These are phyloP conservation scores for Plantago lanceolata DNA, from an alignment of 305 asterid species.

Conservation along the genomic window DNA sequence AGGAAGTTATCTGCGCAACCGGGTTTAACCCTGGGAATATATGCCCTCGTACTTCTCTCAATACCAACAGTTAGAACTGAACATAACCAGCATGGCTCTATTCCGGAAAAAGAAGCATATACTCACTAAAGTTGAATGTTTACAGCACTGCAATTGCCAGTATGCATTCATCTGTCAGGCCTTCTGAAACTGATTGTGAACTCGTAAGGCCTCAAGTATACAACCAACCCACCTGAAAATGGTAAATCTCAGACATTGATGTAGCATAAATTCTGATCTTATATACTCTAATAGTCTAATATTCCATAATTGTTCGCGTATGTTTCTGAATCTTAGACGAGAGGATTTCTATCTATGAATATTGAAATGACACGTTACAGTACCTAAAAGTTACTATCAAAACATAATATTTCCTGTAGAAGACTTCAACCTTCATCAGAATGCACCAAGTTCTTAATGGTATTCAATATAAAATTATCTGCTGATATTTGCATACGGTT, in stretches of 20 bases:
- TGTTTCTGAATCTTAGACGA: neutral
- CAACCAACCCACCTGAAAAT: slow-evolving; percentile 58
- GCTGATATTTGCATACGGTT: no score
- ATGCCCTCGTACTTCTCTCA: neutral
- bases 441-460: no score
- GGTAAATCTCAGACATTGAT: slow-evolving; percentile 3
- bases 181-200: slow-evolving; percentile 42
- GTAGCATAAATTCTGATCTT: neutral
- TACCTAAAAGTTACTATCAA: no score
- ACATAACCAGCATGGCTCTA: neutral
- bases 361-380: no score
- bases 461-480: no score
- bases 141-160: neutral
- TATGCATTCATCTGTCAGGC: slow-evolving; percentile 26
- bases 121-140: neutral
- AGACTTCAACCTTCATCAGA: no score
- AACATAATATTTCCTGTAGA: no score
- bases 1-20: neutral
- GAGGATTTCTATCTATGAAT: neutral
- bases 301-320: neutral
- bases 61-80: neutral
- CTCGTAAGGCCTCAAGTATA: slow-evolving; percentile 51
- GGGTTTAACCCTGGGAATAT: neutral
- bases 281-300: neutral
- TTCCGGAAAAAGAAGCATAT: neutral